Conservation (phyloP, 495 filamentous ascomycete species). For the Neurospora sp. region DNA sequence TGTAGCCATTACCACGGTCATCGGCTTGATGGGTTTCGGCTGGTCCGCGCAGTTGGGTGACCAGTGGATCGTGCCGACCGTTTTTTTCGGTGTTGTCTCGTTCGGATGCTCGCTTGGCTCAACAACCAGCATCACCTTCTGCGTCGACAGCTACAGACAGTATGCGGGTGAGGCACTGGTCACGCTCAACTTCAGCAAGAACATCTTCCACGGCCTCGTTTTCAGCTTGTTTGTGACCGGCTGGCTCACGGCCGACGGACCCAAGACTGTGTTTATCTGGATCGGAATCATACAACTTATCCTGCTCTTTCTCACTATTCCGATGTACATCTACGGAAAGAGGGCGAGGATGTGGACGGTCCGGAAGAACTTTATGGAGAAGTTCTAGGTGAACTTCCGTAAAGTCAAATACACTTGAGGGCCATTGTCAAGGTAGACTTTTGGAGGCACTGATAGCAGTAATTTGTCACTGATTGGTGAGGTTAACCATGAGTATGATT, state of each 20-base stretch:
- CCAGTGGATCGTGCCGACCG: conserved; percentile 80
- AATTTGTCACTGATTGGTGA: neutral
- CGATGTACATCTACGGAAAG: conserved; percentile 96
- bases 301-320: conserved; percentile 64
- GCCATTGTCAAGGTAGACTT: neutral
- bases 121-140: conserved; percentile 92
- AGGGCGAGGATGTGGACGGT: conserved; percentile 95
- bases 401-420: neutral
- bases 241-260: conserved; percentile 69
- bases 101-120: conserved; percentile 89
- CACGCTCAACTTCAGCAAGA: conserved; percentile 91
- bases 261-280: conserved; percentile 67
- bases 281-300: conserved; percentile 83
- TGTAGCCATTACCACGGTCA: conserved; percentile 64
- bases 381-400: conserved; percentile 43
- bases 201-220: conserved; percentile 78
- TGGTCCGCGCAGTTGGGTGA: conserved; percentile 73
- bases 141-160: conserved; percentile 85
- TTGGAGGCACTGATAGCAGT: neutral
- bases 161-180: conserved; percentile 94
- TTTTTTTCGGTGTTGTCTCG: conserved; percentile 86
- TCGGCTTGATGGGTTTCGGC: conserved; percentile 88
- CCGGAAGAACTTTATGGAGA: conserved; percentile 80
- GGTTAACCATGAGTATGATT: neutral
- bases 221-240: conserved; percentile 87